Conservation (phyloP, 73 alveolate genomes). For the Tetrahymena malaccensis region DNA sequence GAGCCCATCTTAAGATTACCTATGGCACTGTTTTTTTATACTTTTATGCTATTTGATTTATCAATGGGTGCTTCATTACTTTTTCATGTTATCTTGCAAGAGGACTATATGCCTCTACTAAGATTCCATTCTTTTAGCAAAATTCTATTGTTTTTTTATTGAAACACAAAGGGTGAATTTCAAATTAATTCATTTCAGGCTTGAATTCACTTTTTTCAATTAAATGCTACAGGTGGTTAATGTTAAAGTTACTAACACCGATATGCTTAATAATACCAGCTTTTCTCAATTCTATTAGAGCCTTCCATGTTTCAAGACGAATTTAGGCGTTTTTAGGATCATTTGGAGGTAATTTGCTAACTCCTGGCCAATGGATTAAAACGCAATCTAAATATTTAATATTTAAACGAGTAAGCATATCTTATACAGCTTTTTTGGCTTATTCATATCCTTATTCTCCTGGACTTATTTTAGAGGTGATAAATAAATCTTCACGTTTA, state of each 20-base stretch:
- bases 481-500: constrained; percentile 27
- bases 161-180: constrained; percentile 70
- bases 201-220: constrained; percentile 53
- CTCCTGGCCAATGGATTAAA: constrained; percentile 86
- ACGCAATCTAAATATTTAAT: constrained; percentile 64
- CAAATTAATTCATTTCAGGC: constrained; percentile 81
- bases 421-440: constrained; percentile 6
- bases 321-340: constrained; percentile 47
- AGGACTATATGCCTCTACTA: constrained; percentile 77
- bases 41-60: constrained; percentile 47
- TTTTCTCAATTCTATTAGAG: constrained; percentile 53
- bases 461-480: constrained; percentile 43
- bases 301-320: constrained; percentile 78
- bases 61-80: constrained; percentile 44
- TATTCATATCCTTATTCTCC: constrained; percentile 7
- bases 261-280: constrained; percentile 68
- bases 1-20: constrained; percentile 68
- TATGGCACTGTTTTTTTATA: constrained; percentile 54
- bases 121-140: constrained; percentile 53
- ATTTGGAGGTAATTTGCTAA: background rate
- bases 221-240: constrained; percentile 63
- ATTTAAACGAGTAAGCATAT: constrained; percentile 22
- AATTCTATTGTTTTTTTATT: constrained; percentile 68
- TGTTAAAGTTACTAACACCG: constrained; percentile 77
- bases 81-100: constrained; percentile 67